Evolutionary conservation across 805 yeast species (phyloP).

Genomic region (Vanderwaltozyma polyspora): DNA sequence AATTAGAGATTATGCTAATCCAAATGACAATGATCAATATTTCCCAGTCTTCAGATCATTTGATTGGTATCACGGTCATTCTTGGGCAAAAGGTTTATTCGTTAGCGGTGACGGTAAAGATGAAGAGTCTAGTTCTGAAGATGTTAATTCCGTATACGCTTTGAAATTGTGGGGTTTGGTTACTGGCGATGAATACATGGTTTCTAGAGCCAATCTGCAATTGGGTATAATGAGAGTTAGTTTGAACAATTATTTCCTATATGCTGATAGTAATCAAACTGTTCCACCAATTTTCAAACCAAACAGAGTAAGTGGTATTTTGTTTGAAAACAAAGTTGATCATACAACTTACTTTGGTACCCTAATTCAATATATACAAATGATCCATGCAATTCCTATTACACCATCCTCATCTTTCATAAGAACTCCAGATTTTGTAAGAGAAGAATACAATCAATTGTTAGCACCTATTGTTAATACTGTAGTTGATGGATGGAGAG

Average conservation of each 20-base stretch:
- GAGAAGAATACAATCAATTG: slow-evolving; percentile 50
- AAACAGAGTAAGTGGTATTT: slow-evolving; percentile 63
- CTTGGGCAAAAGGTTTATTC: slow-evolving; percentile 68
- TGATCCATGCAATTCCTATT: slow-evolving; percentile 68
- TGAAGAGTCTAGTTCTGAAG: slow-evolving; percentile 66
- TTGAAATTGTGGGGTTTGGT: slow-evolving; percentile 55
- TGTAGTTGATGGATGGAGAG: slow-evolving; percentile 61
- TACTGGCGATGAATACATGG: slow-evolving; percentile 41
- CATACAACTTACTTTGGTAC: slow-evolving; percentile 68
- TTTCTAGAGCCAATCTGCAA: slow-evolving; percentile 46
- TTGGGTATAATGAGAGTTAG: slow-evolving; percentile 47
- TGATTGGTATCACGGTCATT: slow-evolving; percentile 70
- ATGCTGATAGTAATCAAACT: slow-evolving; percentile 39
- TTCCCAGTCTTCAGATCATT: slow-evolving; percentile 61
- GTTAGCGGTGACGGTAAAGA: slow-evolving; percentile 67
- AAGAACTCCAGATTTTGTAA: slow-evolving; percentile 40
- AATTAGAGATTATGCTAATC: slow-evolving; percentile 59
- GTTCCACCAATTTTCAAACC: slow-evolving; percentile 45
- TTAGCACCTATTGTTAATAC: slow-evolving; percentile 34
- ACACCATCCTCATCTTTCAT: slow-evolving; percentile 54
- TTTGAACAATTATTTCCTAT: slow-evolving; percentile 45
- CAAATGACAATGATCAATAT: slow-evolving; percentile 38
- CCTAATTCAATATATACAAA: slow-evolving; percentile 63
- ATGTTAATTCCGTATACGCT: slow-evolving; percentile 60
- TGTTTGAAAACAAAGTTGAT: slow-evolving; percentile 63